Conservation (phyloP, 2,329 filamentous ascomycete genomes). For the Myrmaecium sp. region DNA sequence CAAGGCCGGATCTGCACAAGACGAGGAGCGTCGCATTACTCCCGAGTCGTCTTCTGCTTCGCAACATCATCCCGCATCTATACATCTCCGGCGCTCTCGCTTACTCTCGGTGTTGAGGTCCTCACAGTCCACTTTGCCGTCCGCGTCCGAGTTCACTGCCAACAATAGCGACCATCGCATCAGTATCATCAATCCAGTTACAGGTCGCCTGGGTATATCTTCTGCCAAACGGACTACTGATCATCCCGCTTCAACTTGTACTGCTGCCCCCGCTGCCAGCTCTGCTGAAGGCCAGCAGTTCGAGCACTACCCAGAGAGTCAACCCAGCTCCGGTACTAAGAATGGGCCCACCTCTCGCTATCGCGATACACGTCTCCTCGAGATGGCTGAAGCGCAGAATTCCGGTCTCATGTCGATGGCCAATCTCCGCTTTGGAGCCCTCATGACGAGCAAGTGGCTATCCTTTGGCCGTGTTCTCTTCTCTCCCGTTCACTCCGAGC, state of each 20-base stretch:
- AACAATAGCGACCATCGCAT: slow-evolving; percentile 30
- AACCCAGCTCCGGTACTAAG: background rate
- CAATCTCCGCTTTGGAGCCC: slow-evolving; percentile 61
- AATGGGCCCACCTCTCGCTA: slow-evolving; percentile 7
- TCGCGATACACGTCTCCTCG: slow-evolving; percentile 42
- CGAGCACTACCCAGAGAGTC: no score
- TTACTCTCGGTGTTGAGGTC: slow-evolving; percentile 34
- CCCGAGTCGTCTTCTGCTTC: no score
- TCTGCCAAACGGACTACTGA: no score
- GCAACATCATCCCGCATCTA: no score
- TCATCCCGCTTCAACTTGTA: slow-evolving; percentile 17
- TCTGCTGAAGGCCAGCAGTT: slow-evolving; percentile 17
- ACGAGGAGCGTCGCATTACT: no score
- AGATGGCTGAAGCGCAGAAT: slow-evolving; percentile 20
- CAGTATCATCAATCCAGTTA: slow-evolving; percentile 19
- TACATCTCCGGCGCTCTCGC: slow-evolving; percentile 30
- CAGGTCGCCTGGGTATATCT: slow-evolving; percentile 20
- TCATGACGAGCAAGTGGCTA: slow-evolving; percentile 79
- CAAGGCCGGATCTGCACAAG: no score
- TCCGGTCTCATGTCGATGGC: slow-evolving; percentile 38
- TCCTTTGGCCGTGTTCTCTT: slow-evolving; percentile 73
- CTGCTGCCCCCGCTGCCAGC: slow-evolving; percentile 12
- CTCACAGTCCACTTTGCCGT: slow-evolving; percentile 32
- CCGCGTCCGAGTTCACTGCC: slow-evolving; percentile 35
- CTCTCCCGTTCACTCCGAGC: slow-evolving; percentile 58